These are phyloP conservation scores for Venturia aucupariae DNA, from an alignment of 2,329 filamentous ascomycete species.

Conservation along the genomic window DNA sequence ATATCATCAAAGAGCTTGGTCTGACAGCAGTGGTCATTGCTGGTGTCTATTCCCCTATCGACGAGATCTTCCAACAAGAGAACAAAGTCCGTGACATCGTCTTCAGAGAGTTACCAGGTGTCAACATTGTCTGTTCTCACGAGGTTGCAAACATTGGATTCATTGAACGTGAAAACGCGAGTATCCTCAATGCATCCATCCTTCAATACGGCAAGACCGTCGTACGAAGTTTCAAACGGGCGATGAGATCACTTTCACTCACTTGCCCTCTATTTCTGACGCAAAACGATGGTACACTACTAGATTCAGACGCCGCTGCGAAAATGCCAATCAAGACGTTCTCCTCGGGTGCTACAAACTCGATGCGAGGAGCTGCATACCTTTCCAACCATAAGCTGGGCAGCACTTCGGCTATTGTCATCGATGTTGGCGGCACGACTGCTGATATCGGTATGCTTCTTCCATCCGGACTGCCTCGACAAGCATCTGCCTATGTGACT, in stretches of 20 bases:
- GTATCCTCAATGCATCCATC: conserved; percentile 42
- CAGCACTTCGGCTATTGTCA: conserved; percentile 47
- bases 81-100: conserved; percentile 41
- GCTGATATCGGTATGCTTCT: conserved; percentile 54
- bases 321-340: conserved; percentile 43
- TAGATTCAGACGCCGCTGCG: conserved; percentile 38
- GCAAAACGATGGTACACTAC: conserved; percentile 43
- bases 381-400: conserved; percentile 20
- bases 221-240: conserved; percentile 36
- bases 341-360: conserved; percentile 43
- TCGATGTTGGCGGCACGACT: conserved; percentile 59
- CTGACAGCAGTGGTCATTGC: conserved; percentile 44
- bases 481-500: conserved; percentile 53
- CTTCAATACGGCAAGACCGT: conserved; percentile 38
- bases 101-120: conserved; percentile 35
- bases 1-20: conserved; percentile 34
- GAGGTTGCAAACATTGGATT: conserved; percentile 43
- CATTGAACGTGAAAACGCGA: conserved; percentile 43
- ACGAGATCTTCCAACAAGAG: conserved; percentile 45
- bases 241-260: conserved; percentile 38
- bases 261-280: conserved; percentile 42
- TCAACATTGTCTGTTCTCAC: conserved; percentile 43
- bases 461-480: conserved; percentile 53
- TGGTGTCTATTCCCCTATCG: conserved; percentile 50
- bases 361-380: conserved; percentile 42